These are phyloP conservation scores for Brassica hybrid DNA, from an alignment of 441 rosid genomes.

Conservation along the genomic window DNA sequence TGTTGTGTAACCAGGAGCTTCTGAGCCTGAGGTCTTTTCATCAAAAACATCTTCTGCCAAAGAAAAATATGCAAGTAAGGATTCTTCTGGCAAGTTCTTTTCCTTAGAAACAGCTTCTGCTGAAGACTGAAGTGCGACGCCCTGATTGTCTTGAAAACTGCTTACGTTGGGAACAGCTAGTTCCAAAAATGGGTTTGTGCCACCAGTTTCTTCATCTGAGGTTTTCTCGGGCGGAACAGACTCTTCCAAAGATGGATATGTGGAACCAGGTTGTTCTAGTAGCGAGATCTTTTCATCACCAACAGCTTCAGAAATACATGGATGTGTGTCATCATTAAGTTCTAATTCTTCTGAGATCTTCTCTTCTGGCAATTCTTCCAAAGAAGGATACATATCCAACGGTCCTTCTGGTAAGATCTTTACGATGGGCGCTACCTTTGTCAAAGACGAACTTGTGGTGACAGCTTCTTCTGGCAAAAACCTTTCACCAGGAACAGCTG, in stretches of 20 bases:
- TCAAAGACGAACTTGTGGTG: constrained; percentile 29
- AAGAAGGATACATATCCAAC: constrained; percentile 20
- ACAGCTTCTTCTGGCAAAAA: constrained; percentile 26
- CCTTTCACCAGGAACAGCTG: constrained; percentile 18
- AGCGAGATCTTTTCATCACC: constrained; percentile 22
- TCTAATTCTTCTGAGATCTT: constrained; percentile 15
- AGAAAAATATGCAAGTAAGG: constrained; percentile 14
- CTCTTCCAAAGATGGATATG: constrained; percentile 22
- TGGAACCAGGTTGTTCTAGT: constrained; percentile 20
- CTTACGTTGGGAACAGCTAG: constrained; percentile 13
- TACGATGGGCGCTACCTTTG: neutral
- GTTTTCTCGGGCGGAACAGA: neutral
- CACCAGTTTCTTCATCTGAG: constrained; percentile 27
- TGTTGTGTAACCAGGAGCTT: constrained; percentile 3
- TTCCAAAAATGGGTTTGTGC: constrained; percentile 27
- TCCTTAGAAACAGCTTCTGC: constrained; percentile 19
- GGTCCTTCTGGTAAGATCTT: constrained; percentile 6
- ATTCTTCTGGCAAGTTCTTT: constrained; percentile 23
- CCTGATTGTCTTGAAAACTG: constrained; percentile 2
- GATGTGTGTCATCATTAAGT: constrained; percentile 10
- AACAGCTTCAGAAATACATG: constrained; percentile 17
- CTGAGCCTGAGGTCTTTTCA: neutral
- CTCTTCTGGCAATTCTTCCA: constrained; percentile 12
- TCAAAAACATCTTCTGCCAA: neutral
- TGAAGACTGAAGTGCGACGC: neutral